Evolutionary conservation across 306 rosid genomes (phyloP).

Genomic region (Glycine soja): DNA sequence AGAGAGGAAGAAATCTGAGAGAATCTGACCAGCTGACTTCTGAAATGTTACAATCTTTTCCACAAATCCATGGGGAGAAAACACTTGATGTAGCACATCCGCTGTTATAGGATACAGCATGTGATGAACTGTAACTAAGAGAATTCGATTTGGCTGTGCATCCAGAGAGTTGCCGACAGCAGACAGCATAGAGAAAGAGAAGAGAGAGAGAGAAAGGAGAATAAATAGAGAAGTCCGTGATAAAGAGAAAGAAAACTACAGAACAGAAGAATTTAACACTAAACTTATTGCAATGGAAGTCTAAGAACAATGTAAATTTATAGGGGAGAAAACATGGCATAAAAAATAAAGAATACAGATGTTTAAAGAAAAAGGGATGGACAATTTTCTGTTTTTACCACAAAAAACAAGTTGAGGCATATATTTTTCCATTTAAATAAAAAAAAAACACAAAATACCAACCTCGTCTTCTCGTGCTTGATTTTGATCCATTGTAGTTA

Average conservation of each 20-base stretch:
- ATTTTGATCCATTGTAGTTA: constrained; percentile 91
- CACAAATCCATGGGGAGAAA: constrained; percentile 97
- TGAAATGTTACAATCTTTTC: constrained; percentile 99
- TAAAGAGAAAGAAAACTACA: constrained; percentile 56
- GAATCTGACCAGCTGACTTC: constrained; percentile 99
- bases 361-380: too few relatives aligned
- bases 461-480: constrained; percentile 99
- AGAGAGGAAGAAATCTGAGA: constrained; percentile 71
- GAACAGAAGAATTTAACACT: constrained; percentile 39
- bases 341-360: neutral
- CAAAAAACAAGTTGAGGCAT: constrained; percentile 36
- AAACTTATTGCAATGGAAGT: constrained; percentile 39
- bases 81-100: constrained; percentile 99
- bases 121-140: constrained; percentile 97
- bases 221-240: constrained; percentile 76
- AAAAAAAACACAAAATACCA: constrained; percentile 45
- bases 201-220: constrained; percentile 88
- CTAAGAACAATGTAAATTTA: neutral
- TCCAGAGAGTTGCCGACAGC: constrained; percentile 76
- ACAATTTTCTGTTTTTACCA: constrained; percentile 2
- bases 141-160: constrained; percentile 98
- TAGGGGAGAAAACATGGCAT: neutral
- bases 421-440: neutral
- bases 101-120: constrained; percentile 99
- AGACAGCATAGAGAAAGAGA: constrained; percentile 84